Conservation (phyloP, 2,329 filamentous ascomycete species). For the Penicillium brasilianum region DNA sequence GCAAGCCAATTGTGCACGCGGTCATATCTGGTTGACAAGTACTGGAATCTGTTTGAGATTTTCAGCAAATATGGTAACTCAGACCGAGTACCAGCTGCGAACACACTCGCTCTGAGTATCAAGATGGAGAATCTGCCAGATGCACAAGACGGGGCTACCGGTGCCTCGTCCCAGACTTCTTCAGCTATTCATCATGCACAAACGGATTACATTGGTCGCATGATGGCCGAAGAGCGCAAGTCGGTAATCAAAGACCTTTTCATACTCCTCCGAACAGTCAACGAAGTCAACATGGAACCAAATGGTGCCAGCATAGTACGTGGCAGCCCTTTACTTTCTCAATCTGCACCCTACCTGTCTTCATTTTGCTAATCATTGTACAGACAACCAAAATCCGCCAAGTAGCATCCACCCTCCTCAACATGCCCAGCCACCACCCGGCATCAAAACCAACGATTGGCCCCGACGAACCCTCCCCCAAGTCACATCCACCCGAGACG, state of each 20-base stretch:
- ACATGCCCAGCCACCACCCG: conserved; percentile 61
- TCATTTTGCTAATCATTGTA: conserved; percentile 7
- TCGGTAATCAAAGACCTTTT: conserved; percentile 81
- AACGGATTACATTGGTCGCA: conserved; percentile 59
- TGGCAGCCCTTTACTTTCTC: conserved; percentile 22
- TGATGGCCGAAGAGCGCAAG: conserved; percentile 77
- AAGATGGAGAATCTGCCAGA: conserved; percentile 30
- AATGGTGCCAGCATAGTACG: conserved; percentile 68
- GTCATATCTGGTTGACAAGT: conserved; percentile 85
- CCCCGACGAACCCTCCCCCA: conserved; percentile 31
- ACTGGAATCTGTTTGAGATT: conserved; percentile 75
- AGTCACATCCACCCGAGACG: conserved; percentile 67
- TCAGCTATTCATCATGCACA: conserved; percentile 44
- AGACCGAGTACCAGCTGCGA: conserved; percentile 21
- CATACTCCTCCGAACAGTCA: conserved; percentile 74
- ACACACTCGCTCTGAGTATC: conserved; percentile 16
- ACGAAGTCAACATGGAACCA: conserved; percentile 82
- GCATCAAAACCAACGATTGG: conserved; percentile 12
- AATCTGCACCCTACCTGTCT: background rate
- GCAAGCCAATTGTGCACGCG: conserved; percentile 79
- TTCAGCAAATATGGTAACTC: conserved; percentile 47
- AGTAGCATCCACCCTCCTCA: conserved; percentile 79
- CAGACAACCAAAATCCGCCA: conserved; percentile 83
- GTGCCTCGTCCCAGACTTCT: conserved; percentile 21
- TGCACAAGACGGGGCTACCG: background rate